Conservation (phyloP, 148 eudicot species). For the Chenopodium album region DNA sequence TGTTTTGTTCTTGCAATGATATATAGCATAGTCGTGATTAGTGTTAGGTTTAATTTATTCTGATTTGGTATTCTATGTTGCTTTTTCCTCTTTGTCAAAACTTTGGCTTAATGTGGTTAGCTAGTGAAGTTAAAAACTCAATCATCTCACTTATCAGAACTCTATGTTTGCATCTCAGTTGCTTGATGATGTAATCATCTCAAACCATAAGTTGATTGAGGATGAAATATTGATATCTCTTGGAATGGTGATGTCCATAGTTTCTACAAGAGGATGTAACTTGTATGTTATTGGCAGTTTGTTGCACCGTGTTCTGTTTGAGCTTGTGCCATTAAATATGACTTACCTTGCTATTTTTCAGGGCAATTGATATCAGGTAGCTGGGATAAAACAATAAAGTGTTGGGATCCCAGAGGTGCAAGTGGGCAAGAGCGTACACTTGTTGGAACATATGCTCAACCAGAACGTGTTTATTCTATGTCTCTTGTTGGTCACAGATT, state of each 20-base stretch:
- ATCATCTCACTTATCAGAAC: neutral
- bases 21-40: neutral
- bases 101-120: neutral
- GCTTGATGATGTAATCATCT: neutral
- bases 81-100: neutral
- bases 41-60: neutral
- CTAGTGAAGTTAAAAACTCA: neutral
- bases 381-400: conserved; percentile 95
- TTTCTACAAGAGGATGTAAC: neutral
- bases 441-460: conserved; percentile 87
- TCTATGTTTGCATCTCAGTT: neutral
- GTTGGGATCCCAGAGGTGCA: conserved; percentile 99
- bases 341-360: conserved; percentile 21
- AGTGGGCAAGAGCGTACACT: conserved; percentile 84
- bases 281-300: neutral
- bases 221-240: neutral
- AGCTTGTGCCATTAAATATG: conserved; percentile 6
- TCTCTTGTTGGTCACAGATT: conserved; percentile 84
- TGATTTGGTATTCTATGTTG: neutral
- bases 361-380: conserved; percentile 98
- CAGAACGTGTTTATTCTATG: conserved; percentile 93
- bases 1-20: neutral
- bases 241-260: neutral
- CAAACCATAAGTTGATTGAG: neutral
- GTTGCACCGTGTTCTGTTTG: neutral